Percentiles rank a stretch among this genome's conserved stretches.
Evolutionary conservation across 2,329 filamentous ascomycete genomes (phyloP).

Genomic region (Basipetospora chlamydospora): DNA sequence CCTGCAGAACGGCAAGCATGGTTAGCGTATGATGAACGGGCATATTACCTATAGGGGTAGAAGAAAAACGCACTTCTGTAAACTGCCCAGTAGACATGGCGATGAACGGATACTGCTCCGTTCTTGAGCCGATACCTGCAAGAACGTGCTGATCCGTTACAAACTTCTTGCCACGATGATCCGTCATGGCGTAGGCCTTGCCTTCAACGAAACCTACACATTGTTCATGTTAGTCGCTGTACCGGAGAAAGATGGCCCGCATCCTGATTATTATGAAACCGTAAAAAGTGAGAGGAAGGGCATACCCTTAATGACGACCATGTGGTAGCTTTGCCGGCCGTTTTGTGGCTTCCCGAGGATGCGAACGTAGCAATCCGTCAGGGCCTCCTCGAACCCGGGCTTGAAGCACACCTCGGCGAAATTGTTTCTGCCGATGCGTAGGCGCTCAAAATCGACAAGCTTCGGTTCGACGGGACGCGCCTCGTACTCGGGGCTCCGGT

Average conservation of each 20-base stretch:
- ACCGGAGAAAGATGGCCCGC: neutral
- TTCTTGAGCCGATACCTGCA: slow-evolving; percentile 67
- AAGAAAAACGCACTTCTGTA: slow-evolving; percentile 48
- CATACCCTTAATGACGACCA: slow-evolving; percentile 75
- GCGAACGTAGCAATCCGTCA: slow-evolving; percentile 73
- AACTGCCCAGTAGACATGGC: slow-evolving; percentile 75
- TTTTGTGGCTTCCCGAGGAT: slow-evolving; percentile 64
- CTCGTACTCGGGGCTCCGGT: slow-evolving; percentile 37
- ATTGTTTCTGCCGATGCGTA: slow-evolving; percentile 69
- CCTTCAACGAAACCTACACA: slow-evolving; percentile 61
- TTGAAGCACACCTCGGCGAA: slow-evolving; percentile 90
- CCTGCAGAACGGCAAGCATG: slow-evolving; percentile 26
- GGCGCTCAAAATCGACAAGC: slow-evolving; percentile 68
- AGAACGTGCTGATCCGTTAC: slow-evolving; percentile 75
- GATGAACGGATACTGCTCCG: slow-evolving; percentile 80
- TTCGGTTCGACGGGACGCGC: slow-evolving; percentile 47
- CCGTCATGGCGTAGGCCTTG: slow-evolving; percentile 70
- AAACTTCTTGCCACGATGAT: slow-evolving; percentile 55
- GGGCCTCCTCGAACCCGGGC: slow-evolving; percentile 70
- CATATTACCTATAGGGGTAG: neutral
- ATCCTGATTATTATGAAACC: no score
- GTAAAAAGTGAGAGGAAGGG: neutral
- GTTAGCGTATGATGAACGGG: neutral
- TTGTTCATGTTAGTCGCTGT: slow-evolving; percentile 7
- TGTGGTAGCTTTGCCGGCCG: slow-evolving; percentile 66